These are phyloP conservation scores for Thermomyces lanuginosus DNA, from an alignment of 2,329 filamentous ascomycete species.

Conservation along the genomic window DNA sequence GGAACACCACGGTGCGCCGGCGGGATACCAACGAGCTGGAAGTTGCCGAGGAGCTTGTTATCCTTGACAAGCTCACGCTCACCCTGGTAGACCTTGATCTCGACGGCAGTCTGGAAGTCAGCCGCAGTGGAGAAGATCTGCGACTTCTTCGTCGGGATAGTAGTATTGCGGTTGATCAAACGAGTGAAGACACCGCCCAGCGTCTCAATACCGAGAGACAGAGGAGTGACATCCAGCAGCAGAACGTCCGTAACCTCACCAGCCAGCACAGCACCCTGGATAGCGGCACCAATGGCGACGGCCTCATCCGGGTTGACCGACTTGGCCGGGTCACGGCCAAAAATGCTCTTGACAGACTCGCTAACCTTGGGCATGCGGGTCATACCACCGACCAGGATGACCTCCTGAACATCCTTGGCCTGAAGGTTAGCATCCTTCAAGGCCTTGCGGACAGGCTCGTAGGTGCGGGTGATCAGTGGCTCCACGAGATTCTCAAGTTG, in stretches of 20 bases:
- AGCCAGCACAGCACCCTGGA: conserved; percentile 90
- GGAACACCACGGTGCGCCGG: conserved; percentile 92
- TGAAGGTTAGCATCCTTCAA: conserved; percentile 84
- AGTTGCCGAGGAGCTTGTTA: conserved; percentile 98
- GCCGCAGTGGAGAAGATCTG: conserved; percentile 95
- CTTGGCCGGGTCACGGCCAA: conserved; percentile 91
- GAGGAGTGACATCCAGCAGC: conserved; percentile 84
- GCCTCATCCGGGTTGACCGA: conserved; percentile 98
- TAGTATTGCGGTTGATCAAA: conserved; percentile 97
- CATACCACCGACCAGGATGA: conserved; percentile 97
- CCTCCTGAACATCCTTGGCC: conserved; percentile 90
- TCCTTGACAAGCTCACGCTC: conserved; percentile 97
- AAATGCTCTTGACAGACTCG: conserved; percentile 91
- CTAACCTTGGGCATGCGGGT: conserved; percentile 98
- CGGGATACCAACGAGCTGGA: conserved; percentile 95
- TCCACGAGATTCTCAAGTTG: conserved; percentile 91
- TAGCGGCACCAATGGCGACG: conserved; percentile 90
- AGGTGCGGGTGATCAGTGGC: conserved; percentile 67
- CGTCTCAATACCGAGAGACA: conserved; percentile 96
- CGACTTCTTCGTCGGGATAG: conserved; percentile 98
- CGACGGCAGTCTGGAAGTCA: conserved; percentile 95
- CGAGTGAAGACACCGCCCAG: conserved; percentile 95
- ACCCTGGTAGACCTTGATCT: conserved; percentile 99
- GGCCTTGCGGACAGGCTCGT: conserved; percentile 89
- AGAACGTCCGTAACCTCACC: conserved; percentile 94